phyloP scores from a whole-genome alignment of 1,284 basidiomycete species.

The Gymnopus androsaceus region DNA sequence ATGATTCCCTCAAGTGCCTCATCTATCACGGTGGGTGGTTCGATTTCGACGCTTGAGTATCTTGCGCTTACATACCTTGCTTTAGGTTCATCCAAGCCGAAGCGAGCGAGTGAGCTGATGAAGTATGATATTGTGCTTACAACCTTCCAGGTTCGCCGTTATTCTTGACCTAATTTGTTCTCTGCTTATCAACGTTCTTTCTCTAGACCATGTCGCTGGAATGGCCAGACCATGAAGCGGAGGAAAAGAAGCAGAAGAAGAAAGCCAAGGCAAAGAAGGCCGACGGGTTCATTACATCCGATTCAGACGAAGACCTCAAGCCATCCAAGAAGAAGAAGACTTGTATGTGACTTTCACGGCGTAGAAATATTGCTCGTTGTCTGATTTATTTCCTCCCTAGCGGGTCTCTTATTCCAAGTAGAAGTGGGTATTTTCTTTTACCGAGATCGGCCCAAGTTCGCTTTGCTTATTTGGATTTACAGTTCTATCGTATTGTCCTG shows the following conservation, averaged over 20 bases:
- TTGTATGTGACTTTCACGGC: too few species aligned
- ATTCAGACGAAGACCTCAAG: conserved; percentile 30
- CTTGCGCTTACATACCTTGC: background rate
- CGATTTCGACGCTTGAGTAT: background rate
- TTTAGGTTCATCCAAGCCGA: conserved; percentile 45
- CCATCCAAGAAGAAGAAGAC: conserved; percentile 37
- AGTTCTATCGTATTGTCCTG: conserved; percentile 55
- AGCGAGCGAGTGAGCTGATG: conserved; percentile 42
- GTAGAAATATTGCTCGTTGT: conserved; percentile 33
- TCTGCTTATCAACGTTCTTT: conserved; percentile 1
- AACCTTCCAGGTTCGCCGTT: conserved; percentile 46
- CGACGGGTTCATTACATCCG: conserved; percentile 46
- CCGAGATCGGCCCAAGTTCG: background rate
- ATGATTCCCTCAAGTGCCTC: conserved; percentile 42
- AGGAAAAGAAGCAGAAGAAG: conserved; percentile 40
- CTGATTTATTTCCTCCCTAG: conserved; percentile 22
- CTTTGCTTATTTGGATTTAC: conserved; percentile 9
- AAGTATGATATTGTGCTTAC: conserved; percentile 61
- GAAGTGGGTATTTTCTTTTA: conserved; percentile 33
- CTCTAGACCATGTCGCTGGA: conserved; percentile 54
- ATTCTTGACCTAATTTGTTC: background rate
- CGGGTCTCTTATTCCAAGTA: conserved; percentile 49
- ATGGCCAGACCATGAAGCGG: conserved; percentile 55
- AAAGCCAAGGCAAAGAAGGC: conserved; percentile 34
- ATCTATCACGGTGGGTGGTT: conserved; percentile 56